These are phyloP conservation scores for Skeletonema costatum DNA, from an alignment of 108 stramenopile species.

Conservation along the genomic window DNA sequence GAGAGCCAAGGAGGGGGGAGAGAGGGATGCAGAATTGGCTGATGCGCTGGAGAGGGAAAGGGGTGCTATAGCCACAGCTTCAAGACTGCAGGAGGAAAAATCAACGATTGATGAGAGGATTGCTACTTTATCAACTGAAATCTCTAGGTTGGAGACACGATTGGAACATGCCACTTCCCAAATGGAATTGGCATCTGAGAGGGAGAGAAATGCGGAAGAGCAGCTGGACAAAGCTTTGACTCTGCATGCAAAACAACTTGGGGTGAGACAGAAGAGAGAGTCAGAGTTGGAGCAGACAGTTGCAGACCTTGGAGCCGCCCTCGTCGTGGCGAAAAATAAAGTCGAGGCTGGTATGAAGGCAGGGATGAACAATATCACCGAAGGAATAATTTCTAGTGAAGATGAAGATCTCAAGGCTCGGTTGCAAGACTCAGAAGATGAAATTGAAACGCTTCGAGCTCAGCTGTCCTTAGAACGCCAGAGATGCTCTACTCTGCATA, in stretches of 20 bases:
- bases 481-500: conserved; percentile 57
- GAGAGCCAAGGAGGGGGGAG: conserved; percentile 73
- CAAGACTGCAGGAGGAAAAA: conserved; percentile 74
- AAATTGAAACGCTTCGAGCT: conserved; percentile 58
- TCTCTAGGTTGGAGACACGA: conserved; percentile 59
- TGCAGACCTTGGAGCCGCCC: conserved; percentile 79
- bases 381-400: conserved; percentile 54
- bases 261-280: conserved; percentile 72
- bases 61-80: conserved; percentile 31
- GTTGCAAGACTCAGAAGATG: conserved; percentile 59
- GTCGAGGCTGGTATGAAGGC: conserved; percentile 33
- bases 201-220: conserved; percentile 82
- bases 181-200: conserved; percentile 66
- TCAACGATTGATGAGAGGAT: conserved; percentile 57
- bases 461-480: conserved; percentile 64
- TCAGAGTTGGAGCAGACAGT: conserved; percentile 78
- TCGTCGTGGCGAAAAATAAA: conserved; percentile 54
- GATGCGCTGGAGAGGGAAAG: conserved; percentile 69
- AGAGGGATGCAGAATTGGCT: conserved; percentile 69
- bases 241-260: conserved; percentile 79
- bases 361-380: background rate
- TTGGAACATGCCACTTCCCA: conserved; percentile 70
- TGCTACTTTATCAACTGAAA: conserved; percentile 65
- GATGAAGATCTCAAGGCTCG: conserved; percentile 49
- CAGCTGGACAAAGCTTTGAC: conserved; percentile 71